Percentiles rank a stretch among this genome's conserved stretches.
Conservation (phyloP, 768 basidiomycete species). For the Calocybe gangraenosa region DNA sequence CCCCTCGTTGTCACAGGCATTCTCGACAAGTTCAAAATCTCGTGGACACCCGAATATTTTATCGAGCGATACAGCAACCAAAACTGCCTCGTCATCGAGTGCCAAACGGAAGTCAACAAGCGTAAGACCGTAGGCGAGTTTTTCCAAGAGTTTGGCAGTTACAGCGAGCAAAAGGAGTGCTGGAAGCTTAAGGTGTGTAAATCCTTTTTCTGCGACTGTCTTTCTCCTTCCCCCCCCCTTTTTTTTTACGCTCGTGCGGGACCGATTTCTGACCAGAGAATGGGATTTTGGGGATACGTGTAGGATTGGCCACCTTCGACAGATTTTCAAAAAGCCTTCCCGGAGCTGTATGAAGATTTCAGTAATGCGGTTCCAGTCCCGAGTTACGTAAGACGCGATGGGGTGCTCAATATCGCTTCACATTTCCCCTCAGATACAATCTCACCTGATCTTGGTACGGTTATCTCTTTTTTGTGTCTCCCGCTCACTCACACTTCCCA, state of each 20-base stretch:
- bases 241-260: too few species aligned
- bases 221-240: too few species aligned
- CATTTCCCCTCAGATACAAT: conserved; percentile 82
- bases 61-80: conserved; percentile 60
- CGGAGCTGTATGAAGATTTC: conserved; percentile 85
- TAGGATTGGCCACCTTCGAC: conserved; percentile 92
- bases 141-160: conserved; percentile 73
- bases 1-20: conserved; percentile 77
- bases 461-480: conserved; percentile 15
- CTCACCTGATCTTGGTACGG: conserved; percentile 75
- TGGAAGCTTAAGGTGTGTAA: conserved; percentile 76
- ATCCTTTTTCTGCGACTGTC: too few species aligned
- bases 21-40: conserved; percentile 53
- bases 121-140: conserved; percentile 71
- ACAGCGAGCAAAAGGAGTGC: conserved; percentile 49
- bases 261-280: too few species aligned
- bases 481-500: neutral
- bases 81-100: conserved; percentile 73
- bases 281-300: too few species aligned
- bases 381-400: conserved; percentile 87
- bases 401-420: conserved; percentile 81
- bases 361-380: conserved; percentile 80
- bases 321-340: conserved; percentile 82
- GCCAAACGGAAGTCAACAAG: conserved; percentile 66
- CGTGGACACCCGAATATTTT: conserved; percentile 86